phyloP scores from a whole-genome alignment of 1,284 basidiomycete genomes.

The Paramarasmius palmivorus region DNA sequence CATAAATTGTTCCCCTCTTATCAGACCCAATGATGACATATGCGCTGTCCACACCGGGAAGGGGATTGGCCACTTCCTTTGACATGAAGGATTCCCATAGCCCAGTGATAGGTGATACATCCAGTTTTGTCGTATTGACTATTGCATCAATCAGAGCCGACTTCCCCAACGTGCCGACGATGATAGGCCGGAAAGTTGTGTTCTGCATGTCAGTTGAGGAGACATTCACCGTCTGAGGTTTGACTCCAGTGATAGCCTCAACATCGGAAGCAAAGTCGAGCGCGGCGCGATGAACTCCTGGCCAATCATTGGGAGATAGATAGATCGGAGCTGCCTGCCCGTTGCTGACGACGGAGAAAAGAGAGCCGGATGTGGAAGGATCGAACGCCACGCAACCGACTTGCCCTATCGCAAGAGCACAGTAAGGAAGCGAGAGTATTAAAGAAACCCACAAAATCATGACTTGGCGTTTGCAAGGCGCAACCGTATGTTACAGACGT shows the following conservation, averaged over 20 bases:
- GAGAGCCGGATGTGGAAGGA: conserved; percentile 23
- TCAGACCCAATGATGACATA: conserved; percentile 70
- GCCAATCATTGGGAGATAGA: conserved; percentile 59
- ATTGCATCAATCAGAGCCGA: conserved; percentile 58
- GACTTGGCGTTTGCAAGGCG: too few relatives aligned
- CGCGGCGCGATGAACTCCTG: conserved; percentile 64
- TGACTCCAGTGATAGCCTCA: conserved; percentile 54
- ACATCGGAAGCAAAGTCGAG: conserved; percentile 64
- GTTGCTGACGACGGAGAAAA: conserved; percentile 43
- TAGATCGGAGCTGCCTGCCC: conserved; percentile 50
- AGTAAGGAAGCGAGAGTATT: not conserved
- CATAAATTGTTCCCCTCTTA: conserved; percentile 68
- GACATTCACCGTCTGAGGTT: conserved; percentile 48
- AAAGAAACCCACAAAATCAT: too few relatives aligned
- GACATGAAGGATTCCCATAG: conserved; percentile 66
- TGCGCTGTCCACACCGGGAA: conserved; percentile 57
- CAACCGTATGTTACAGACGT: too few relatives aligned
- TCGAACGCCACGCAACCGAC: conserved; percentile 38
- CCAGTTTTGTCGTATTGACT: conserved; percentile 52
- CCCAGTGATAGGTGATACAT: conserved; percentile 57
- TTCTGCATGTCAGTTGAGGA: conserved; percentile 29
- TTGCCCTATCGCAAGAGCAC: conserved; percentile 36
- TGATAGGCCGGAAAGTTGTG: conserved; percentile 41
- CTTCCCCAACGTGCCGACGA: conserved; percentile 66
- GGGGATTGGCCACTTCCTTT: conserved; percentile 52